Conservation (phyloP, 345 rosid species). For the Hibiscus tridactylites region DNA sequence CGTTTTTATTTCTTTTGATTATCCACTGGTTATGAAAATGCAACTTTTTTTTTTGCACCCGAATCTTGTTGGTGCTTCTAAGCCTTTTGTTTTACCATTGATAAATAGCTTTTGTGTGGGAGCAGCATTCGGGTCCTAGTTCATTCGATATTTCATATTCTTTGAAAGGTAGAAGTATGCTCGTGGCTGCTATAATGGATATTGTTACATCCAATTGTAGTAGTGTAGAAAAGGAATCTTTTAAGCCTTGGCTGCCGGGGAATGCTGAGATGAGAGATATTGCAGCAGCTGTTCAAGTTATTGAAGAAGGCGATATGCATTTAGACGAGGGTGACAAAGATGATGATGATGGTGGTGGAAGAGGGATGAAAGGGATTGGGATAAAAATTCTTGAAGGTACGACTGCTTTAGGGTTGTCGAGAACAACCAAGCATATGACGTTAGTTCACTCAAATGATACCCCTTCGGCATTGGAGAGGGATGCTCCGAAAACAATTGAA, state of each 20-base stretch:
- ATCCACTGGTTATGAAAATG: neutral
- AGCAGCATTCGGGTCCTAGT: conserved; percentile 95
- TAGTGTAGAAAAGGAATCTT: conserved; percentile 42
- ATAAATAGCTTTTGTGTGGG: conserved; percentile 81
- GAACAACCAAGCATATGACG: conserved; percentile 42
- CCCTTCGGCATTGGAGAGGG: conserved; percentile 17
- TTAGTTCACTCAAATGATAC: conserved; percentile 38
- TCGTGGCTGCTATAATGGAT: conserved; percentile 97
- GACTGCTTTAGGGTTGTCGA: conserved; percentile 75
- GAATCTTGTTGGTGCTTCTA: conserved; percentile 22
- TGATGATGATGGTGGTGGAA: conserved; percentile 64
- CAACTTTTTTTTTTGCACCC: conserved; percentile 5
- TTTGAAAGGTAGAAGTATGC: conserved; percentile 99
- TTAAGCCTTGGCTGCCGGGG: conserved; percentile 55
- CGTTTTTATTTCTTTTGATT: conserved; percentile 7
- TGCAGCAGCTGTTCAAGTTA: conserved; percentile 78
- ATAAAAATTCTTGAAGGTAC: conserved; percentile 90
- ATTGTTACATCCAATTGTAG: conserved; percentile 84
- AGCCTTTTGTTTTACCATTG: conserved; percentile 51
- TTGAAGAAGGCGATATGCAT: conserved; percentile 89
- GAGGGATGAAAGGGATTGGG: conserved; percentile 77
- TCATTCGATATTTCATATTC: conserved; percentile 94
- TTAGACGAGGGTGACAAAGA: conserved; percentile 53
- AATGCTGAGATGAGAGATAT: conserved; percentile 85
- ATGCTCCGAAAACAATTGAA: conserved; percentile 35